Evolutionary conservation across 1,284 basidiomycete genomes (phyloP).

Genomic region (Pseudozyma sp.): DNA sequence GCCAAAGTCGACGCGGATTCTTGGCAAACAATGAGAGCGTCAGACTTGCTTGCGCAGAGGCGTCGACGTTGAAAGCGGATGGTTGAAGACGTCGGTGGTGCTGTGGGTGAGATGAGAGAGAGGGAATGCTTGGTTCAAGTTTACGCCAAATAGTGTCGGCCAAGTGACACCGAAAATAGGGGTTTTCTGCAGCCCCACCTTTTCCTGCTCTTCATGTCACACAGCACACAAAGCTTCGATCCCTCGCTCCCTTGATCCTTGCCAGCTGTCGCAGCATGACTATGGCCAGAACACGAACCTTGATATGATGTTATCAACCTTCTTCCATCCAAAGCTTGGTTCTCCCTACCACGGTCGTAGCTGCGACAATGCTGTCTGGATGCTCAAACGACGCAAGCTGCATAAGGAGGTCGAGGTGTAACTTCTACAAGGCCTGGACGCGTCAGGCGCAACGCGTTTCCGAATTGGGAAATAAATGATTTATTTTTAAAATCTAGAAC

Average conservation of each 20-base stretch:
- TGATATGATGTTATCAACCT: too few species aligned
- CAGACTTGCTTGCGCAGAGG: too few species aligned
- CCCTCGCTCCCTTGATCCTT: not conserved
- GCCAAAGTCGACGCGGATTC: too few species aligned
- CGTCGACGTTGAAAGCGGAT: too few species aligned
- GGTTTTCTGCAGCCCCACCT: constrained; percentile 19
- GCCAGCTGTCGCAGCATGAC: not conserved
- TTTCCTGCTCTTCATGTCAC: not conserved
- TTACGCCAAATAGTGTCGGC: too few species aligned
- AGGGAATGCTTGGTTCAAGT: not conserved
- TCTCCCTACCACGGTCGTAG: not conserved
- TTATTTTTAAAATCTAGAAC: too few species aligned
- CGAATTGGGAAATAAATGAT: constrained; percentile 16
- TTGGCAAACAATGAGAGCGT: too few species aligned
- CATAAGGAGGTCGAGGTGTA: constrained; percentile 15
- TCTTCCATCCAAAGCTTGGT: not conserved
- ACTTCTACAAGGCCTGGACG: constrained; percentile 28
- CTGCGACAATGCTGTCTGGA: constrained; percentile 8
- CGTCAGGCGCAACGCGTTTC: constrained; percentile 14
- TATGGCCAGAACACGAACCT: not conserved
- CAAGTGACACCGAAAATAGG: constrained; percentile 20
- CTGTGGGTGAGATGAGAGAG: not conserved
- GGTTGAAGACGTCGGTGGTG: too few species aligned
- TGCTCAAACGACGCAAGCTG: constrained; percentile 3
- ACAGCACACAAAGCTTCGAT: not conserved